Evolutionary conservation across 805 yeast genomes (phyloP).

Genomic region (Cyberlindnera petersonii): DNA sequence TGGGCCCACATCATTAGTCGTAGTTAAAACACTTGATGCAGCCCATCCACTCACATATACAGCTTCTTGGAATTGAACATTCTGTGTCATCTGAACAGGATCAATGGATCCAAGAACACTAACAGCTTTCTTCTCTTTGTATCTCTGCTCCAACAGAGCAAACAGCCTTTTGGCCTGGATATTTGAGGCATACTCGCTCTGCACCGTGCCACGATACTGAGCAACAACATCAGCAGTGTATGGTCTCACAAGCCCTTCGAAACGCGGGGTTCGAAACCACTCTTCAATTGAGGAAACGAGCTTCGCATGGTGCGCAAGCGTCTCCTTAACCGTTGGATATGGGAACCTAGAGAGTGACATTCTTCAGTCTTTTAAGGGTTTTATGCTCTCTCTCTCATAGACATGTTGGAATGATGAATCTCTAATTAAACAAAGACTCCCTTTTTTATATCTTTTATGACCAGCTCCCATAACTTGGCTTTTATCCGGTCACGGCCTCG

Average conservation of each 20-base stretch:
- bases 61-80: constrained; percentile 47
- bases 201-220: constrained; percentile 46
- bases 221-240: constrained; percentile 52
- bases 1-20: constrained; percentile 61
- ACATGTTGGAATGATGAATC: too few species aligned
- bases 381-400: background rate
- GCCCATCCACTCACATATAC: constrained; percentile 63
- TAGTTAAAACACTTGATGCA: constrained; percentile 49
- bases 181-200: constrained; percentile 42
- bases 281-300: constrained; percentile 36
- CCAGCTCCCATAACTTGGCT: background rate
- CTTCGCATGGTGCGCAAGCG: constrained; percentile 14
- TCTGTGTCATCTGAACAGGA: constrained; percentile 59
- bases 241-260: constrained; percentile 44
- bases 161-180: constrained; percentile 51
- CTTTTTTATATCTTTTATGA: background rate
- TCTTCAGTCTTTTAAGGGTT: background rate
- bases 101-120: constrained; percentile 60
- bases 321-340: constrained; percentile 19
- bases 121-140: constrained; percentile 41
- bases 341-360: constrained; percentile 23
- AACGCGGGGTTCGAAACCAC: constrained; percentile 52
- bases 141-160: constrained; percentile 38
- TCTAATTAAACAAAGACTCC: background rate
- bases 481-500: background rate